phyloP scores from a whole-genome alignment of 2,329 filamentous ascomycete genomes.

The Colletotrichum musae region DNA sequence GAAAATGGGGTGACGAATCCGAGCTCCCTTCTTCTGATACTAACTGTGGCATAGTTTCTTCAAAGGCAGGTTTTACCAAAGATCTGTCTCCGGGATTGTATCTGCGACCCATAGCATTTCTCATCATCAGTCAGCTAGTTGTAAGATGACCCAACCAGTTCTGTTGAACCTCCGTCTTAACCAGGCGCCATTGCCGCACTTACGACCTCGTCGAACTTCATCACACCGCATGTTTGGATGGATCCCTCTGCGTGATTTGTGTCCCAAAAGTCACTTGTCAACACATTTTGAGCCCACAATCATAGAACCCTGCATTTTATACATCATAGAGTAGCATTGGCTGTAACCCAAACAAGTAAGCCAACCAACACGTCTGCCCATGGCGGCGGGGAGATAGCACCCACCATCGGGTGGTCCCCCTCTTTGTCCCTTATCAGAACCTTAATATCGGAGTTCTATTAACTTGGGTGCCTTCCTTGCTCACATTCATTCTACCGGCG shows the following conservation, averaged over 20 bases:
- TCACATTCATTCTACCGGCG: background rate
- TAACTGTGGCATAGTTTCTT: no score
- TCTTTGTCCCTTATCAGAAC: background rate
- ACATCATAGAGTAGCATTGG: slow-evolving; percentile 18
- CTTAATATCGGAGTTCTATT: background rate
- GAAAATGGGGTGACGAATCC: no score
- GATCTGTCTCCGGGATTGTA: no score
- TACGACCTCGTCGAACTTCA: slow-evolving; percentile 5
- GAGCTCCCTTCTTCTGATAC: no score
- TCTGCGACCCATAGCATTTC: no score
- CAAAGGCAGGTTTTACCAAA: no score
- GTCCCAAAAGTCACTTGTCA: background rate
- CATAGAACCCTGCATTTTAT: slow-evolving; percentile 20
- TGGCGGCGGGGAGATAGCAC: background rate
- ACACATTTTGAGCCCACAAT: background rate
- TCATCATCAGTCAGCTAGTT: no score
- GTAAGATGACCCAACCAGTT: no score
- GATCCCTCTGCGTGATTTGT: slow-evolving; percentile 15
- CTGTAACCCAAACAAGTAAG: slow-evolving; percentile 20
- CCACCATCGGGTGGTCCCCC: background rate
- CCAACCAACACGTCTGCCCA: background rate
- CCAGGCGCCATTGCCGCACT: background rate
- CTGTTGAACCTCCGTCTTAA: no score
- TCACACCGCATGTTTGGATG: slow-evolving; percentile 17
- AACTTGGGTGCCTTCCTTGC: background rate